Percentiles rank a stretch among this genome's conserved stretches.
Evolutionary conservation across 2,329 filamentous ascomycete species (phyloP).

Genomic region (Pleurostoma richardsiae): DNA sequence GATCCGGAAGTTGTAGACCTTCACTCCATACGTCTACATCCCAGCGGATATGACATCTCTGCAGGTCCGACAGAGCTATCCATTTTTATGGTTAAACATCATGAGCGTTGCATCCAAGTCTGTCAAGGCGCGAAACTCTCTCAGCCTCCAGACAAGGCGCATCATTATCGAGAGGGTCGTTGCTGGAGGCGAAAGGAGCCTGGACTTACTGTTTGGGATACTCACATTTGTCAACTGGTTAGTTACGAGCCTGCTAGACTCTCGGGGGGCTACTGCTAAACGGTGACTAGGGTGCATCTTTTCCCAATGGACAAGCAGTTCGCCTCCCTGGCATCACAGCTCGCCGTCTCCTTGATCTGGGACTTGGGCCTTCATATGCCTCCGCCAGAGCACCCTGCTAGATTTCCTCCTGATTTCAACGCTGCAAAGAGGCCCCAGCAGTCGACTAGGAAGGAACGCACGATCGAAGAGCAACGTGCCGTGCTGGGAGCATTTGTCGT

Average conservation of each 20-base stretch:
- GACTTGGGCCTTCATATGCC: constrained; percentile 36
- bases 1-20: constrained; percentile 8
- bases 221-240: constrained; percentile 30
- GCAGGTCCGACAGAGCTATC: constrained; percentile 31
- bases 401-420: background rate
- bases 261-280: constrained; percentile 16
- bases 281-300: constrained; percentile 17
- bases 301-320: constrained; percentile 27
- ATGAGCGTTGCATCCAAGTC: constrained; percentile 37
- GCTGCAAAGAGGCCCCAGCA: background rate
- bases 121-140: constrained; percentile 25
- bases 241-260: constrained; percentile 27
- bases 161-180: constrained; percentile 35
- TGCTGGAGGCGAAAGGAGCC: constrained; percentile 34
- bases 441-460: constrained; percentile 3
- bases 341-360: constrained; percentile 32
- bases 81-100: constrained; percentile 48
- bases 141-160: constrained; percentile 32
- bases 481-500: constrained; percentile 15
- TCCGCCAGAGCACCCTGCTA: constrained; percentile 12
- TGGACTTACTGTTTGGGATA: constrained; percentile 44
- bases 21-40: constrained; percentile 40
- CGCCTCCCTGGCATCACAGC: constrained; percentile 29
- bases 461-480: constrained; percentile 13
- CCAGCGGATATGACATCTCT: constrained; percentile 27